These are phyloP conservation scores for Trypanosoma cruzi DNA, from an alignment of 208 protist genomes.

Conservation along the genomic window DNA sequence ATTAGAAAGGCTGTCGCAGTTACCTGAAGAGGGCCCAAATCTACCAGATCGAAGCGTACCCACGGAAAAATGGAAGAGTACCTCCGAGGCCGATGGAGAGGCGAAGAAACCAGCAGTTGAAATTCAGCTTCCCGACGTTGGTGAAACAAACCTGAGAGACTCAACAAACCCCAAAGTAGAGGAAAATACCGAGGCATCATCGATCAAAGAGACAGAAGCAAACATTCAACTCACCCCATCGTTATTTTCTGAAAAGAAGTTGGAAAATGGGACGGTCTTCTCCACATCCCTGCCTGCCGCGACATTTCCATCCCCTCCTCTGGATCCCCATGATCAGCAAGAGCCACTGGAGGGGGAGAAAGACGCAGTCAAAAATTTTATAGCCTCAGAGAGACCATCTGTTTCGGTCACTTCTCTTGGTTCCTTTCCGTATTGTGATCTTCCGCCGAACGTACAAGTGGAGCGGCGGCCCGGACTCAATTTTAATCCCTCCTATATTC, in stretches of 20 bases:
- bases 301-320: not conserved
- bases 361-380: not conserved
- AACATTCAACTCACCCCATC: not conserved
- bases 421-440: no score
- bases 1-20: no score
- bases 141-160: no score
- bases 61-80: no score
- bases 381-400: not conserved
- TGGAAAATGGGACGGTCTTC: not conserved
- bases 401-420: not conserved
- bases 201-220: not conserved
- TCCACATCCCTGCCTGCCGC: not conserved
- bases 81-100: no score
- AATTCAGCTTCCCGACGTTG: no score
- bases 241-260: not conserved
- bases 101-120: no score
- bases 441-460: not conserved
- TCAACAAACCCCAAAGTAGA: not conserved
- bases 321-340: not conserved
- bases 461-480: slow-evolving; percentile 10
- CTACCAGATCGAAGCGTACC: no score
- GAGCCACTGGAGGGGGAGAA: not conserved
- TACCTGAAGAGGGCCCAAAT: no score
- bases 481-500: slow-evolving; percentile 20
- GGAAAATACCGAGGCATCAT: not conserved